Evolutionary conservation across 129 eudicot species (phyloP).

Genomic region (Pulicaria dysenterica): DNA sequence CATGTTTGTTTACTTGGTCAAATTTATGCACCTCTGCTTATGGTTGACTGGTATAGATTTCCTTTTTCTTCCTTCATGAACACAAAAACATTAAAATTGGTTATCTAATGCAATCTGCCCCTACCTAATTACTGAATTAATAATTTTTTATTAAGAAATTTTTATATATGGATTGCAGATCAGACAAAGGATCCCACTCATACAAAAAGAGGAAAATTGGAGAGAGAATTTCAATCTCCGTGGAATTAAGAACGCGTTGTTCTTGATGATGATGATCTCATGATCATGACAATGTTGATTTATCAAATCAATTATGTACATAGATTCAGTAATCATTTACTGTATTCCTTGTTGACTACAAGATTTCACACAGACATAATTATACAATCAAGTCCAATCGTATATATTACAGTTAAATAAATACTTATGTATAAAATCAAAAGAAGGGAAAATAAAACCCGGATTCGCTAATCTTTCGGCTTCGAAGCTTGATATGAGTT

Average conservation of each 20-base stretch:
- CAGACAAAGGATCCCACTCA: neutral
- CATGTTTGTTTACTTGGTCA: no score
- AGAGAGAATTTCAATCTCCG: neutral
- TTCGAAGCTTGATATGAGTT: slow-evolving; percentile 26
- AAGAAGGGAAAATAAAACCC: neutral
- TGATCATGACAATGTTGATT: neutral
- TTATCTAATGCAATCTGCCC: no score
- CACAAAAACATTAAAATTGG: no score
- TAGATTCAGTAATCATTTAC: slow-evolving; percentile 17
- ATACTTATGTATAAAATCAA: neutral
- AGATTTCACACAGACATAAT: slow-evolving; percentile 9
- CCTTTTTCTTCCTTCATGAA: no score
- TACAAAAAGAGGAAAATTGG: neutral
- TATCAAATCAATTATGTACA: slow-evolving; percentile 19
- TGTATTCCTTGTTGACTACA: neutral
- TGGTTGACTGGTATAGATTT: no score
- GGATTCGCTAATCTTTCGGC: slow-evolving; percentile 2
- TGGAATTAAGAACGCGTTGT: no score
- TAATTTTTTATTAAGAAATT: no score
- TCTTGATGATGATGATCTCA: neutral
- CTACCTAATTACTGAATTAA: no score
- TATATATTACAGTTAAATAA: slow-evolving; percentile 15
- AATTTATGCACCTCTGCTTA: no score
- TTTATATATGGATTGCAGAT: no score
- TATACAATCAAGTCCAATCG: slow-evolving; percentile 23